Base-by-base conservation (phyloP, 495 filamentous ascomycete species). In the Xylaria intraflava region DNA sequence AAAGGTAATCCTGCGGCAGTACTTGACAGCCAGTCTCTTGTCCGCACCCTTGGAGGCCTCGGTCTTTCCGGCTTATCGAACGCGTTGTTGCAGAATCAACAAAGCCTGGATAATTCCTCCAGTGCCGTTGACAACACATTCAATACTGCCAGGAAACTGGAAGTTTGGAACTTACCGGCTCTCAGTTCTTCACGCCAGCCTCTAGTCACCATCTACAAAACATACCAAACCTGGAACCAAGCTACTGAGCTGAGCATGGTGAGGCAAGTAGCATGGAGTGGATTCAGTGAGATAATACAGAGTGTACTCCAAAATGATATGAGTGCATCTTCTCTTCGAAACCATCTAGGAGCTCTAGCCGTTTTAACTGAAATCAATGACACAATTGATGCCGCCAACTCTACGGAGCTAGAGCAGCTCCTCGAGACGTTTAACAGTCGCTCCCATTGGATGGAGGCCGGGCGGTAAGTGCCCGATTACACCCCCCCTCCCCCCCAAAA, bases 131-230 rank as follows among this genome's bases (percentile, higher is more conserved):
- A 88, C 36, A 84, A 78, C 51, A 85, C 88, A 56, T 83, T 94
- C 50, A 79, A 81, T 43, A 86, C 88, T n/a, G 92, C 93, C 12
- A 80, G 85, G 45, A 89, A 87, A 61, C 72, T 98, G 43, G 90
- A 91, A 59, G 86, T 93, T 62, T 98, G 93, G 93, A 91, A 96
- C 68, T 74, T 97, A 48, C 85, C 86, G 46, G 84, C 85, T 7
- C 87, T 89, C 8, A 70, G 75, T 5, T 70, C 78, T 19, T 78
- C 76, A 38, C 68, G 72, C 20, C 85, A 80, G 31, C 79, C 83
- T 53, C 75, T 85, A 3, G 81, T 83, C 8, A 84, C 83, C 12
- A 69, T 90, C 1, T 97, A 91, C 65, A 84, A 82, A 56, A 81
- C 83, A 3, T 89, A 95, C 44, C 89, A 95, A 62, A 79, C 78